Evolutionary conservation across 1,284 basidiomycete species (phyloP).

Genomic region (Microbotryum lychnidis-dioicae): DNA sequence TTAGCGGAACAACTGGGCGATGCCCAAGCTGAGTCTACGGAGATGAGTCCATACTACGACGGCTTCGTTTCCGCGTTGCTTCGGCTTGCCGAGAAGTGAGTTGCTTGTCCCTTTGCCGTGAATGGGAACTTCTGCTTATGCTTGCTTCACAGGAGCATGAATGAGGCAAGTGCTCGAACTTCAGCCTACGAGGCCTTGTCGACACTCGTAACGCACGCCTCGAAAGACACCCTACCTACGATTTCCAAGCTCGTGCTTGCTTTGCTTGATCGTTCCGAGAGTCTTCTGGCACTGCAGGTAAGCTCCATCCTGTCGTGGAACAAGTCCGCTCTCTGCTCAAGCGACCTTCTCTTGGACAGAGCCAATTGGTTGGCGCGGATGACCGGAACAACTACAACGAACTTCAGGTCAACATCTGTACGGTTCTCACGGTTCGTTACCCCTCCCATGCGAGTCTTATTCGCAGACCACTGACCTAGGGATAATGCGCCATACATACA

Average conservation of each 20-base stretch:
- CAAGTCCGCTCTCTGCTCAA: neutral
- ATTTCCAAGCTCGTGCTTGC: constrained; percentile 76
- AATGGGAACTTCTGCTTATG: neutral
- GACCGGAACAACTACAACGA: constrained; percentile 99
- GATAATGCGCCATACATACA: constrained; percentile 37
- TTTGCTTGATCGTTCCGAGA: constrained; percentile 81
- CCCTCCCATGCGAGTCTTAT: neutral
- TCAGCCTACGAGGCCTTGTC: constrained; percentile 95
- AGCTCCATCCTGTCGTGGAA: constrained; percentile 22
- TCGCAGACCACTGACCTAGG: neutral
- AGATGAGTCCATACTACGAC: constrained; percentile 84
- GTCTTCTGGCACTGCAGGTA: constrained; percentile 70
- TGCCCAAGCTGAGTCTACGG: constrained; percentile 46
- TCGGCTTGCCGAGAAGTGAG: constrained; percentile 70
- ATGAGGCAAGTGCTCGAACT: constrained; percentile 87
- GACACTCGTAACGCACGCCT: constrained; percentile 71
- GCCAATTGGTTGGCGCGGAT: constrained; percentile 89
- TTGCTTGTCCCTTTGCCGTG: neutral
- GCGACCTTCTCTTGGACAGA: constrained; percentile 44
- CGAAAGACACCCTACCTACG: constrained; percentile 68
- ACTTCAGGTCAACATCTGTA: constrained; percentile 90
- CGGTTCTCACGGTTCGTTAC: constrained; percentile 66
- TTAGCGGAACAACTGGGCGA: constrained; percentile 70
- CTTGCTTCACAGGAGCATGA: constrained; percentile 53
- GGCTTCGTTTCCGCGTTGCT: constrained; percentile 74